Evolutionary conservation across 768 basidiomycete genomes (phyloP), one percentile per base, ranked within the genome.

Genomic region (Pisolithus tinctorius): DNA sequence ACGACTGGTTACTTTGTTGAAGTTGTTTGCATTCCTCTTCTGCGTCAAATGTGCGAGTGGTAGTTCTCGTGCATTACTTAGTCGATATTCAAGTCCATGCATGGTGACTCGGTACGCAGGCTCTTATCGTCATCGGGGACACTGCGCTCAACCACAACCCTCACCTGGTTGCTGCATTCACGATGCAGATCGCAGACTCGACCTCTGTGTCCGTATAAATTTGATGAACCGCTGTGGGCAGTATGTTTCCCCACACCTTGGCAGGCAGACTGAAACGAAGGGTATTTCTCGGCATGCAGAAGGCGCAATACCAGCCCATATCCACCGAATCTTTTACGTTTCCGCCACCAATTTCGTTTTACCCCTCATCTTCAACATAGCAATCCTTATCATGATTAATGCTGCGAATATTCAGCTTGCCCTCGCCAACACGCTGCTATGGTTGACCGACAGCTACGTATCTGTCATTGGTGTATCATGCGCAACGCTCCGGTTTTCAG

Each of bases 321-420:
- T 71, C 38, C 62, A 58, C 14, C 63, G 57, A 30, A 55, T 72
- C 10, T 71, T 73, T 57, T 62, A 61, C 30, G 68, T 73, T 47
- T 65, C 70, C 0, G 48, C 63, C 10, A 60, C 66, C 1, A 72
- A 70, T 52, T 72, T 71, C 57, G 61, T 73, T 36, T 66, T 73
- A 55, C 73, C 71, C 13, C 60, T 64, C 16, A 47, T 70, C 23
- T 62, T 71, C 27, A 64, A 61, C 54, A 55, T 72, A 39, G 63
- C 58, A 14, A 55, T 68, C 25, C 47, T 63, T 7, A 61, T 63
- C 29, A 45, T 20, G 26, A 50, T 43, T 4, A 25, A 38, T 36
- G 20, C 20, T 20, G 20, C 20, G 20, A 20, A 20, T 20, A 20
- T 20, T 20, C 20, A 20, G 20, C 25, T 6, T 3, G 45, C 43